Conservation (phyloP, 2,329 filamentous ascomycete genomes). For the Fusarium falciforme region DNA sequence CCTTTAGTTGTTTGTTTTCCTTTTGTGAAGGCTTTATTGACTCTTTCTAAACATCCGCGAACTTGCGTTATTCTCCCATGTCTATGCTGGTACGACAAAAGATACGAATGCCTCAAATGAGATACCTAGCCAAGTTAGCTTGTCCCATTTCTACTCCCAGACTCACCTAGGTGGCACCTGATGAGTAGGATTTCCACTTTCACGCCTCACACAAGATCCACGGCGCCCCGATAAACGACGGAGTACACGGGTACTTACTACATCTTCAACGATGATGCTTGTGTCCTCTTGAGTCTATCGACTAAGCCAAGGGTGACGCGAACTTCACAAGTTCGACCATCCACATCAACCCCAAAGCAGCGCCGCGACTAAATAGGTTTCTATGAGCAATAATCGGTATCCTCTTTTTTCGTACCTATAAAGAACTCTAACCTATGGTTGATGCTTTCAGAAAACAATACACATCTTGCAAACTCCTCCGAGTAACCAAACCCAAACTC, state of each 20-base stretch:
- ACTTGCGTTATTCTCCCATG: no score
- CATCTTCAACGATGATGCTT: not conserved
- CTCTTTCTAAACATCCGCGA: no score
- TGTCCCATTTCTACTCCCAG: not conserved
- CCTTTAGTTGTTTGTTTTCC: not conserved
- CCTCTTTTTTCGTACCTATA: not conserved
- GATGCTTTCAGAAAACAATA: not conserved
- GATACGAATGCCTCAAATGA: not conserved
- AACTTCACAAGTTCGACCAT: not conserved
- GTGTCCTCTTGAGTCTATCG: not conserved
- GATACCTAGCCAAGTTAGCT: not conserved
- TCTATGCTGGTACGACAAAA: no score
- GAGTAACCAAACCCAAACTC: conserved; percentile 3
- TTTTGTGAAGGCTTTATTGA: not conserved
- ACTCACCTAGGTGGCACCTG: not conserved
- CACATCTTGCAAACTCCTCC: conserved; percentile 7
- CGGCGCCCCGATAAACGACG: not conserved
- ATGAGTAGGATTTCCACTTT: not conserved
- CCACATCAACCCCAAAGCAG: not conserved
- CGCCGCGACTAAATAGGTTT: not conserved
- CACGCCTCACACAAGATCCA: not conserved
- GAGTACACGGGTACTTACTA: not conserved
- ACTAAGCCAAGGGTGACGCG: not conserved
- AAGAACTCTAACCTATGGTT: not conserved
- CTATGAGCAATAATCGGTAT: not conserved